These are phyloP conservation scores for Pneumocystis oryctolagi DNA, from an alignment of 1,139 yeast species.

Conservation along the genomic window DNA sequence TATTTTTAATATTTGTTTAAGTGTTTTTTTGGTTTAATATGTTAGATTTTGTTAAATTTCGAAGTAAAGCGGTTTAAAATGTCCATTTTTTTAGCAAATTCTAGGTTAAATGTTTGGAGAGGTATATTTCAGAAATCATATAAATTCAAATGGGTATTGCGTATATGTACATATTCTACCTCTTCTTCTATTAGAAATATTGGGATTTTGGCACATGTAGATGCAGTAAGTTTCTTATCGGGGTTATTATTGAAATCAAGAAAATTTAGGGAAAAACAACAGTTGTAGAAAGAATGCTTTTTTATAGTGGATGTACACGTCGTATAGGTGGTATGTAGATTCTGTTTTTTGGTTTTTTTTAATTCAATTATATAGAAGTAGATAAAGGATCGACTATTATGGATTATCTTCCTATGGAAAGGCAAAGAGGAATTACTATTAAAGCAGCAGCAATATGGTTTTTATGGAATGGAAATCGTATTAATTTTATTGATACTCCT, in stretches of 20 bases:
- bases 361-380: conserved; percentile 34
- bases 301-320: conserved; percentile 64
- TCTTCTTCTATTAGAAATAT: conserved; percentile 40
- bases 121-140: neutral
- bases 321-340: conserved; percentile 45
- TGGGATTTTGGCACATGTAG: conserved; percentile 72
- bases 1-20: neutral
- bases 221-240: conserved; percentile 31
- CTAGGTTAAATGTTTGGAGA: neutral
- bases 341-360: neutral
- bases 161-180: neutral
- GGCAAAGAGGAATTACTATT: conserved; percentile 88
- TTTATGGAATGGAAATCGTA: conserved; percentile 60
- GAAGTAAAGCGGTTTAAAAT: neutral
- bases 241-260: neutral
- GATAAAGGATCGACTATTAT: conserved; percentile 96
- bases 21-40: neutral
- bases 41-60: neutral
- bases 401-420: conserved; percentile 78
- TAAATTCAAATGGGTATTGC: neutral
- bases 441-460: conserved; percentile 92
- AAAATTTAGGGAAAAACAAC: conserved; percentile 71
- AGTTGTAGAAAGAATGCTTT: conserved; percentile 82
- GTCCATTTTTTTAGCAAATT: neutral
- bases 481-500: conserved; percentile 89